A percentile compares a stretch with the other conserved stretches of the same genome.
These are phyloP conservation scores for Sicyos baderoa DNA, from an alignment of 306 rosid species.

Conservation along the genomic window DNA sequence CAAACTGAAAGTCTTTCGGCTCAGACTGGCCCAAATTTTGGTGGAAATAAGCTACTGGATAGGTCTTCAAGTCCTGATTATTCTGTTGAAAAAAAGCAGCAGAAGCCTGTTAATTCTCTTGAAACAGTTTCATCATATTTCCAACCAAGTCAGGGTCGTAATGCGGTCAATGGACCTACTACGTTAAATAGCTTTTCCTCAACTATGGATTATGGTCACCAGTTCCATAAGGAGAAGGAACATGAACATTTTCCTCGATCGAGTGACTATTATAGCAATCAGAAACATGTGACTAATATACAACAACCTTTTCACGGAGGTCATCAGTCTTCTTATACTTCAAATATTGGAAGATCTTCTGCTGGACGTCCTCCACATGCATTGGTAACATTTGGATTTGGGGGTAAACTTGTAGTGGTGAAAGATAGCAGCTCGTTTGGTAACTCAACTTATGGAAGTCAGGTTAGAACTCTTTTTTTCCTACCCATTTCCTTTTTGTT, in stretches of 20 bases:
- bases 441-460: conserved; percentile 51
- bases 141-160: conserved; percentile 38
- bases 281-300: conserved; percentile 33
- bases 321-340: conserved; percentile 46
- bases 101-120: conserved; percentile 36
- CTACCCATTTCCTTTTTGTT: conserved; percentile 17
- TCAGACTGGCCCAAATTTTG: conserved; percentile 26
- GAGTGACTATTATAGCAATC: conserved; percentile 40
- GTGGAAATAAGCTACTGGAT: conserved; percentile 39
- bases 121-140: conserved; percentile 42
- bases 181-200: conserved; percentile 35
- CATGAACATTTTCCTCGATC: conserved; percentile 39
- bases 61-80: conserved; percentile 37
- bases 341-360: conserved; percentile 55
- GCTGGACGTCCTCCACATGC: conserved; percentile 92
- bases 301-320: conserved; percentile 49
- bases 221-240: conserved; percentile 39
- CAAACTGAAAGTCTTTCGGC: conserved; percentile 27
- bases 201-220: conserved; percentile 37
- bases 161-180: conserved; percentile 41
- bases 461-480: conserved; percentile 46
- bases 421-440: conserved; percentile 43
- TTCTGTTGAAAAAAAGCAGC: conserved; percentile 38
- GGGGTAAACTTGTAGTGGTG: conserved; percentile 87
- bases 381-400: conserved; percentile 79